phyloP scores from a whole-genome alignment of 768 basidiomycete genomes.

The Heimioporus sp. region DNA sequence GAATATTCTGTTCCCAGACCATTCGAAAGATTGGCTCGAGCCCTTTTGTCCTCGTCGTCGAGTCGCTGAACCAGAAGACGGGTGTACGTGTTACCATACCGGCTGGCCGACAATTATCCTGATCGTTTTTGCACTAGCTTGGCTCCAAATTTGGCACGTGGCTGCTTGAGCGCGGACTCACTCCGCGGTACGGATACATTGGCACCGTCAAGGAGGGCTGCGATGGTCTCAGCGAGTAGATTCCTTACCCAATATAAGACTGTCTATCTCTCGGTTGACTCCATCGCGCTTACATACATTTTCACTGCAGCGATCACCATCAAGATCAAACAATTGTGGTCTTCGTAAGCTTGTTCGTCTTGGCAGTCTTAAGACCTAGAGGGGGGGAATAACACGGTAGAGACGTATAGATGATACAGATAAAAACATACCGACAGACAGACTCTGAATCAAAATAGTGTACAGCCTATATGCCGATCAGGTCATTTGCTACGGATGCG shows the following conservation, averaged over 20 bases:
- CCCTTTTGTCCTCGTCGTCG: slow-evolving; percentile 80
- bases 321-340: slow-evolving; percentile 41
- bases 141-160: slow-evolving; percentile 85
- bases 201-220: slow-evolving; percentile 75
- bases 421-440: neutral
- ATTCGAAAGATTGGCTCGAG: slow-evolving; percentile 70
- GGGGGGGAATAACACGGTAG: neutral
- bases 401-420: neutral
- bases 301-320: slow-evolving; percentile 40
- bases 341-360: slow-evolving; percentile 18
- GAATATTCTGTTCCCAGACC: slow-evolving; percentile 31
- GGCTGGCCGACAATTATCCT: neutral
- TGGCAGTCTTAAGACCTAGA: neutral
- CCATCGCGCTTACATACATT: neutral
- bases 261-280: neutral
- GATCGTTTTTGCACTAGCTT: slow-evolving; percentile 38
- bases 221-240: slow-evolving; percentile 80
- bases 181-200: slow-evolving; percentile 81
- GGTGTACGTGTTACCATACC: slow-evolving; percentile 43
- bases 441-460: neutral
- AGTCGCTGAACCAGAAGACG: slow-evolving; percentile 87
- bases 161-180: slow-evolving; percentile 78
- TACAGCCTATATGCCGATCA: neutral
- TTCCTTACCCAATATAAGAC: slow-evolving; percentile 67
- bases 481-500: too few species aligned